phyloP scores from a whole-genome alignment of 176 grass and related monocot species.

The Puccinellia tenuiflora region DNA sequence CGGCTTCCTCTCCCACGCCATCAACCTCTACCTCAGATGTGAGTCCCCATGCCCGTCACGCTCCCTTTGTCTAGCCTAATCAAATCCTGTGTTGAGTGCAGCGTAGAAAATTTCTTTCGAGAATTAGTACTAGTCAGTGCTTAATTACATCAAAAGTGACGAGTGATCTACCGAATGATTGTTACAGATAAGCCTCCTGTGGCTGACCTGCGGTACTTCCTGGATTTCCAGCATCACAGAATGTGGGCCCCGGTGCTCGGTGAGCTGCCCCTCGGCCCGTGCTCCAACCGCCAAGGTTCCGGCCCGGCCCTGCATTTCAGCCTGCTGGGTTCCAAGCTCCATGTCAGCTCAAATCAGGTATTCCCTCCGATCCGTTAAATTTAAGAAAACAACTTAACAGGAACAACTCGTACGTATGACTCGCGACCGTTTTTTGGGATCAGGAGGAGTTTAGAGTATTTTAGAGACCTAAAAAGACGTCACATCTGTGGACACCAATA shows the following conservation, averaged over 20 bases:
- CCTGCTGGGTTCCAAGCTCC: conserved; percentile 67
- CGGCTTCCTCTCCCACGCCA: conserved; percentile 93
- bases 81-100: background rate
- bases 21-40: conserved; percentile 98
- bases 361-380: no score
- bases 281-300: conserved; percentile 48
- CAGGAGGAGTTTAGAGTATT: no score
- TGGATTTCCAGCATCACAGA: conserved; percentile 90
- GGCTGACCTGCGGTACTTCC: conserved; percentile 87
- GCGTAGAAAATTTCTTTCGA: background rate
- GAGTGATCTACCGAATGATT: background rate
- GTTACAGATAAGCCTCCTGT: conserved; percentile 91
- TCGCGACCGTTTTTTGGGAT: no score
- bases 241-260: conserved; percentile 69
- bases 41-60: background rate
- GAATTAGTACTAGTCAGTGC: background rate
- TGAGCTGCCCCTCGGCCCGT: conserved; percentile 75
- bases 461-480: no score
- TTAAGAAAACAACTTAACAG: no score
- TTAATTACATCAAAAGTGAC: background rate
- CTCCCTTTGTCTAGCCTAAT: background rate
- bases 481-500: no score
- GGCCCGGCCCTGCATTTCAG: conserved; percentile 57
- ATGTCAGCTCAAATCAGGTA: conserved; percentile 66
- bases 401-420: no score